Evolutionary conservation across 306 rosid genomes (phyloP).

Genomic region (Cyclanthera cordifolia): DNA sequence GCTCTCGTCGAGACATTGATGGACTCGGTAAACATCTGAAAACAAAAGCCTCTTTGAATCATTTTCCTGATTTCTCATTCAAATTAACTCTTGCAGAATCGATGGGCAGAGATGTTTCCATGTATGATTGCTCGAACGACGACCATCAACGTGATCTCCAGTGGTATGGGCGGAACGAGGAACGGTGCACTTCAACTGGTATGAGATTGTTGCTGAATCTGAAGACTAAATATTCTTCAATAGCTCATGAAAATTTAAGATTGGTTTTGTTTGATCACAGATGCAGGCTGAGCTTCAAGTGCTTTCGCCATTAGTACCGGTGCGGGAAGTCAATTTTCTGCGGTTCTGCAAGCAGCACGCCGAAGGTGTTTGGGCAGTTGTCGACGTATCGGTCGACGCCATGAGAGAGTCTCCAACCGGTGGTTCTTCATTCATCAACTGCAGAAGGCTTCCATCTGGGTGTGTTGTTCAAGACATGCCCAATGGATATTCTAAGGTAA

Average conservation of each 20-base stretch:
- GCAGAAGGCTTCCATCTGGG: conserved; percentile 92
- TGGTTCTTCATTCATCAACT: conserved; percentile 36
- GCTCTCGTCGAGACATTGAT: conserved; percentile 83
- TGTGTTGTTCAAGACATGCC: conserved; percentile 99
- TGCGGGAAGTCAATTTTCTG: conserved; percentile 66
- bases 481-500: conserved; percentile 93
- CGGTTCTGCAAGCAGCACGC: conserved; percentile 95
- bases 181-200: conserved; percentile 89
- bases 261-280: conserved; percentile 23
- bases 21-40: conserved; percentile 49
- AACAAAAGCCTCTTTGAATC: not conserved
- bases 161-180: conserved; percentile 78
- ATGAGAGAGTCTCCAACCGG: conserved; percentile 31
- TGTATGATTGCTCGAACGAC: conserved; percentile 70
- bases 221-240: not conserved
- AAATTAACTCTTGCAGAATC: conserved; percentile 35
- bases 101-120: conserved; percentile 98
- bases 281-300: conserved; percentile 97
- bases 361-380: conserved; percentile 96
- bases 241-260: not conserved
- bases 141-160: conserved; percentile 61
- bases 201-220: not conserved
- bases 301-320: conserved; percentile 83
- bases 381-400: conserved; percentile 63
- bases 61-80: not conserved